phyloP scores from a whole-genome alignment of 768 basidiomycete genomes.

The Kondoa malvinella region DNA sequence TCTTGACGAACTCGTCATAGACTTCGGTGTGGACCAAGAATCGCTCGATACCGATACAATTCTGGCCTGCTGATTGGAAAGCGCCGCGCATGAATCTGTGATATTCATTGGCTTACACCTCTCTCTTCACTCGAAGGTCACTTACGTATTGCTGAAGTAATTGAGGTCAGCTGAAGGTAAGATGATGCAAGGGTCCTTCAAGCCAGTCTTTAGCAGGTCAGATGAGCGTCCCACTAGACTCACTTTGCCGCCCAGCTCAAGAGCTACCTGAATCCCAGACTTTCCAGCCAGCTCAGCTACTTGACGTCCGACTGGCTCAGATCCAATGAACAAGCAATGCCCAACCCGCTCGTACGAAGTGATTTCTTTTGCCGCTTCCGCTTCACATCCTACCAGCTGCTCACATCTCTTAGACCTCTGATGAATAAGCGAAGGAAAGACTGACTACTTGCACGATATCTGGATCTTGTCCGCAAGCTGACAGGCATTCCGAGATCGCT shows the following conservation, averaged over 20 bases:
- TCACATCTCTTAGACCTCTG: not conserved
- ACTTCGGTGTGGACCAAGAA: conserved; percentile 66
- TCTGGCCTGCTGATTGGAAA: conserved; percentile 86
- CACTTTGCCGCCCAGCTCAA: conserved; percentile 55
- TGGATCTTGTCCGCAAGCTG: conserved; percentile 60
- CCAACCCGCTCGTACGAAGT: conserved; percentile 61
- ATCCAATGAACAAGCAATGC: conserved; percentile 63
- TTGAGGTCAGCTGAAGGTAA: conserved; percentile 68
- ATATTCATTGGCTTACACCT: not conserved
- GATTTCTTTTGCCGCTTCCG: conserved; percentile 46
- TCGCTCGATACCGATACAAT: conserved; percentile 92
- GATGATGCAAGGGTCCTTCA: conserved; percentile 84
- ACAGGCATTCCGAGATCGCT: conserved; percentile 58
- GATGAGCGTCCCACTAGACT: not conserved
- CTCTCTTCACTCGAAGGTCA: conserved; percentile 80
- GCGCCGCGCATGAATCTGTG: not conserved
- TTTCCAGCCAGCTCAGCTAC: conserved; percentile 69
- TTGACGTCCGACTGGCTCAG: conserved; percentile 35
- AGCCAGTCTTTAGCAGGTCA: conserved; percentile 27
- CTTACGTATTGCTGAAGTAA: conserved; percentile 62
- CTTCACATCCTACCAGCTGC: conserved; percentile 9
- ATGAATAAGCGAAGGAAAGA: not conserved
- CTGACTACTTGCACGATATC: conserved; percentile 61
- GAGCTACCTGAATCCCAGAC: conserved; percentile 72
- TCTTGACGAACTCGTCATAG: conserved; percentile 54